phyloP scores from a whole-genome alignment of 495 filamentous ascomycete species.

The Aspergillus biplanus region DNA sequence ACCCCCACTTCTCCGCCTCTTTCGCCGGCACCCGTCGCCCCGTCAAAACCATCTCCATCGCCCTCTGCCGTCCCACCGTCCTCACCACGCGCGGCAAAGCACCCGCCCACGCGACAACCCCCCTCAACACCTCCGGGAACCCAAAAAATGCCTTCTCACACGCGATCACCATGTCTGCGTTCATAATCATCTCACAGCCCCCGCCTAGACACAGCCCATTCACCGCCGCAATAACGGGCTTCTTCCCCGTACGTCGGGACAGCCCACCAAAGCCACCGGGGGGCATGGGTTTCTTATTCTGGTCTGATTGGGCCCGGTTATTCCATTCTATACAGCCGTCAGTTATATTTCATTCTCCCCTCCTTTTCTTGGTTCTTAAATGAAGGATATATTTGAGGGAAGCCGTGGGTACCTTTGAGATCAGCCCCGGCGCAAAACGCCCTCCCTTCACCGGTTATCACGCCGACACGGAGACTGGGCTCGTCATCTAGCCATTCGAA shows the following conservation, averaged over 20 bases:
- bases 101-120: conserved; percentile 73
- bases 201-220: conserved; percentile 77
- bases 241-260: conserved; percentile 50
- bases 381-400: background rate
- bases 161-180: conserved; percentile 72
- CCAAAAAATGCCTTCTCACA: conserved; percentile 56
- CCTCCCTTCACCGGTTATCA: conserved; percentile 58
- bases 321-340: conserved; percentile 43
- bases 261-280: conserved; percentile 45
- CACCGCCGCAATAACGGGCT: conserved; percentile 74
- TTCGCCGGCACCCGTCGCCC: conserved; percentile 60
- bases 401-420: conserved; percentile 46
- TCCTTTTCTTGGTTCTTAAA: background rate
- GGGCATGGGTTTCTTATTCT: conserved; percentile 15
- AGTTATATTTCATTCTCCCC: background rate
- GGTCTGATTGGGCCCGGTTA: conserved; percentile 18
- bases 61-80: conserved; percentile 68
- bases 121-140: conserved; percentile 72
- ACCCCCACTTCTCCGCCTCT: conserved; percentile 68
- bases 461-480: conserved; percentile 55
- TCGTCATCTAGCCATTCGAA: conserved; percentile 62
- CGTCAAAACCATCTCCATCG: conserved; percentile 75
- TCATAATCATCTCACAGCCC: conserved; percentile 74
- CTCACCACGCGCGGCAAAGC: conserved; percentile 72
- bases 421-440: conserved; percentile 66